Conservation (phyloP, 2,329 filamentous ascomycete species). For the Xylaria sp. region DNA sequence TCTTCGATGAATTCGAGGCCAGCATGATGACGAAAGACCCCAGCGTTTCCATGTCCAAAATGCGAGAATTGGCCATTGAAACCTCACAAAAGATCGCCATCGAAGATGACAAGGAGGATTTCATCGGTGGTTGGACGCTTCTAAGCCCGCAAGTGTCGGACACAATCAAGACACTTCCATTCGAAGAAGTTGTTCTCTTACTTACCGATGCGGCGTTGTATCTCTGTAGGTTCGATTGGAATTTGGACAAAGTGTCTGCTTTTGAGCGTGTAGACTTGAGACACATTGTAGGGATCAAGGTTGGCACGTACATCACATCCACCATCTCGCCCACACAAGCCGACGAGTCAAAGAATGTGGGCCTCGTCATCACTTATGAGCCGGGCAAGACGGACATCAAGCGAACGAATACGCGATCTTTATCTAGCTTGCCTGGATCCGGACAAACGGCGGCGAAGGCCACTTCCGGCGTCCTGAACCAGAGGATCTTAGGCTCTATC, state of each 20-base stretch:
- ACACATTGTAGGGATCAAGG: constrained; percentile 77
- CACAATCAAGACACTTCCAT: constrained; percentile 74
- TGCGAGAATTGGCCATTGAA: constrained; percentile 90
- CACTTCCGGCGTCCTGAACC: constrained; percentile 40
- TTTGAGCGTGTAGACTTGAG: constrained; percentile 87
- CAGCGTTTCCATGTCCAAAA: constrained; percentile 83
- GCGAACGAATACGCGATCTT: constrained; percentile 85
- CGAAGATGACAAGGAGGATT: constrained; percentile 82
- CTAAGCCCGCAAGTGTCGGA: constrained; percentile 79
- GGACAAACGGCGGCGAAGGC: constrained; percentile 44
- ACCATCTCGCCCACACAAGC: constrained; percentile 81
- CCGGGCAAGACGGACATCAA: constrained; percentile 77
- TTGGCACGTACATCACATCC: constrained; percentile 90
- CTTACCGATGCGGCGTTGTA: constrained; percentile 88
- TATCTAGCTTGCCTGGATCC: constrained; percentile 66
- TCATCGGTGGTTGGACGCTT: constrained; percentile 90
- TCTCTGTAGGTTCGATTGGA: constrained; percentile 93
- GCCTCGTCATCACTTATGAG: constrained; percentile 82
- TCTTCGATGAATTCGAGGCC: constrained; percentile 94
- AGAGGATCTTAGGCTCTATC: constrained; percentile 43
- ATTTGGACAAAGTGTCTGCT: constrained; percentile 90
- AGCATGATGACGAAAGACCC: constrained; percentile 95
- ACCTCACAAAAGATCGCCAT: constrained; percentile 88
- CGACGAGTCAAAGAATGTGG: constrained; percentile 83
- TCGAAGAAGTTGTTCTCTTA: constrained; percentile 89